Evolutionary conservation across 169 alveolate species (phyloP).

Genomic region (Plasmodium malariae): DNA sequence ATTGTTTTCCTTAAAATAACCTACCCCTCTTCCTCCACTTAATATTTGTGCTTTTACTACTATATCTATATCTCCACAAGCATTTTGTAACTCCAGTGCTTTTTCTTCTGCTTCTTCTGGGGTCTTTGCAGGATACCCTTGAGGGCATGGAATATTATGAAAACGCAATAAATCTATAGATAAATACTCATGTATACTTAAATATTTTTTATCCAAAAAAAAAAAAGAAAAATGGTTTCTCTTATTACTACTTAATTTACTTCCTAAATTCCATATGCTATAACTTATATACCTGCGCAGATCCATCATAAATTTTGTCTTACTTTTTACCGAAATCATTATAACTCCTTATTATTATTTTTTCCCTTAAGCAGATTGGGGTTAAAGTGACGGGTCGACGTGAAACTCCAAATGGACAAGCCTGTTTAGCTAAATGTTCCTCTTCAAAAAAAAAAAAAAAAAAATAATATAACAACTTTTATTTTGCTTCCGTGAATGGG

Average conservation of each 20-base stretch:
- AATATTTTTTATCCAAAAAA: constrained; percentile 53
- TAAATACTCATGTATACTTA: constrained; percentile 85
- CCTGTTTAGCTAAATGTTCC: too few relatives aligned
- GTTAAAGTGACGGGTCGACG: too few relatives aligned
- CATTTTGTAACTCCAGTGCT: constrained; percentile 79
- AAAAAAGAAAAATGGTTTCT: not conserved
- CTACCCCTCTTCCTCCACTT: constrained; percentile 95
- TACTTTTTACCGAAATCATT: constrained; percentile 23
- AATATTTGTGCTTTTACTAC: constrained; percentile 91
- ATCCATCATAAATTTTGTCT: constrained; percentile 23
- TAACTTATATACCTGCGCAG: constrained; percentile 8
- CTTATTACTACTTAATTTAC: not conserved
- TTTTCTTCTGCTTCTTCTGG: constrained; percentile 87
- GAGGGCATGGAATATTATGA: constrained; percentile 85
- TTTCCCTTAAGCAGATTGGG: too few relatives aligned
- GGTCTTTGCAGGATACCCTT: constrained; percentile 81
- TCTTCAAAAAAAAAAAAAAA: too few relatives aligned
- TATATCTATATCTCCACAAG: constrained; percentile 69
- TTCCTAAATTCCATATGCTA: not conserved
- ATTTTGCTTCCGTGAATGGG: too few relatives aligned
- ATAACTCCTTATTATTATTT: too few relatives aligned
- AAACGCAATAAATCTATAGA: constrained; percentile 82
- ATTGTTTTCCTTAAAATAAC: constrained; percentile 89
- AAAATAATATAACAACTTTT: too few relatives aligned
- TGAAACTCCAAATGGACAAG: too few relatives aligned